These are phyloP conservation scores for Phoma sp. DNA, from an alignment of 2,329 filamentous ascomycete species.

Conservation along the genomic window DNA sequence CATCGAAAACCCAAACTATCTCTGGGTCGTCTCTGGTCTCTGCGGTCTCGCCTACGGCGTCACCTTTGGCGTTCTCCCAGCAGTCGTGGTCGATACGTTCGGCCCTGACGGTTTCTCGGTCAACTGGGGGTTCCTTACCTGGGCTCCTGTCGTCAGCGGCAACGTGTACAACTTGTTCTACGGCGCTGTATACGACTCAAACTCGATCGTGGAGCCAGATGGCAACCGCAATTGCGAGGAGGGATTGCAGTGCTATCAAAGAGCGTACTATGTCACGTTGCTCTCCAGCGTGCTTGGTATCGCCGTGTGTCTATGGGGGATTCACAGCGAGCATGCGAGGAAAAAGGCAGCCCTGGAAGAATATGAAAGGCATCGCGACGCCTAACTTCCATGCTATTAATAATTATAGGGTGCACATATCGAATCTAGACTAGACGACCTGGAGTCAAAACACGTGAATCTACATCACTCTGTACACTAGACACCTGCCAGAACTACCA, in stretches of 20 bases:
- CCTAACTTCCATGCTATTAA: slow-evolving; percentile 8
- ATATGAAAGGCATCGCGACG: slow-evolving; percentile 40
- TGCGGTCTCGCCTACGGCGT: slow-evolving; percentile 92
- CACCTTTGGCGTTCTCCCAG: slow-evolving; percentile 92
- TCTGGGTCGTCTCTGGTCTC: slow-evolving; percentile 80
- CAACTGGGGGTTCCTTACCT: slow-evolving; percentile 96
- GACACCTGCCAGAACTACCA: too few relatives aligned
- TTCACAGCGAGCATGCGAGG: slow-evolving; percentile 62
- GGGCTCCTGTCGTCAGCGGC: slow-evolving; percentile 84
- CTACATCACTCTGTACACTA: too few relatives aligned
- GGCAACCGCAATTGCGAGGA: slow-evolving; percentile 79
- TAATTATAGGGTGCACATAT: not conserved
- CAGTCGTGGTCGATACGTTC: slow-evolving; percentile 85
- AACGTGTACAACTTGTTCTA: slow-evolving; percentile 95
- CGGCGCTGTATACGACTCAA: slow-evolving; percentile 80
- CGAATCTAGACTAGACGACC: not conserved
- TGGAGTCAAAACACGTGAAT: not conserved
- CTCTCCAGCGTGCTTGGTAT: slow-evolving; percentile 74
- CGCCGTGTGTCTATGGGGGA: slow-evolving; percentile 73
- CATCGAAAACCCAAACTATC: slow-evolving; percentile 77
- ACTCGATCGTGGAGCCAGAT: slow-evolving; percentile 72
- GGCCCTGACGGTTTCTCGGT: slow-evolving; percentile 88
- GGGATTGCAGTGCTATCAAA: slow-evolving; percentile 80
- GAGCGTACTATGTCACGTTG: slow-evolving; percentile 82
- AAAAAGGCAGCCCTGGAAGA: slow-evolving; percentile 44